Conservation (phyloP, 495 filamentous ascomycete species). For the Penicillium subrubescens region DNA sequence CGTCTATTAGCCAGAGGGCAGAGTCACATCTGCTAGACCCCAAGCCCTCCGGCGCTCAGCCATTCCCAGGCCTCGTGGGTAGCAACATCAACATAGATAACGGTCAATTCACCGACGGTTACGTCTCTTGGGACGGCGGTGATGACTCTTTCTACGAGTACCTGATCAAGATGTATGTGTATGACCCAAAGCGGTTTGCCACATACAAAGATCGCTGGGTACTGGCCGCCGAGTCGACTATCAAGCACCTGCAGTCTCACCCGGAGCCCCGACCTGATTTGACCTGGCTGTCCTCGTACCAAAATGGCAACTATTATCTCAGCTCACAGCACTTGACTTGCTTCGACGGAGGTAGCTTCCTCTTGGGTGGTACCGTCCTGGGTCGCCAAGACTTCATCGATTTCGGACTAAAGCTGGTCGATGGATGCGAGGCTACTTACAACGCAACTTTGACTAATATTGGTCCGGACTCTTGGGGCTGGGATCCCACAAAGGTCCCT, state of each 20-base stretch:
- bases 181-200: conserved; percentile 66
- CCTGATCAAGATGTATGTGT: conserved; percentile 90
- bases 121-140: conserved; percentile 79
- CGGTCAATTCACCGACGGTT: conserved; percentile 66
- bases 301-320: conserved; percentile 52
- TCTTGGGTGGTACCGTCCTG: conserved; percentile 78
- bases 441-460: conserved; percentile 66
- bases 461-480: conserved; percentile 77
- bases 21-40: conserved; percentile 75
- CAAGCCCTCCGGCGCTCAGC: conserved; percentile 60
- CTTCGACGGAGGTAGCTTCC: conserved; percentile 85
- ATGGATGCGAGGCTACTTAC: conserved; percentile 78
- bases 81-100: conserved; percentile 63
- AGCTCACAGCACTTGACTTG: conserved; percentile 72
- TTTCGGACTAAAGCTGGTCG: conserved; percentile 74
- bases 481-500: conserved; percentile 59
- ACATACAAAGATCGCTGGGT: conserved; percentile 75
- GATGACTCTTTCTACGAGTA: conserved; percentile 91
- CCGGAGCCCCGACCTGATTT: conserved; percentile 69
- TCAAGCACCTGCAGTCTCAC: conserved; percentile 71
- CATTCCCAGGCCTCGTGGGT: conserved; percentile 79
- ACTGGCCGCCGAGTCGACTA: conserved; percentile 73
- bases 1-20: conserved; percentile 63
- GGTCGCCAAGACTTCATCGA: conserved; percentile 62
- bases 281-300: conserved; percentile 71